Base-by-base conservation (phyloP, 2,329 filamentous ascomycete species). In the Neoscytalidium dimidiatum region DNA sequence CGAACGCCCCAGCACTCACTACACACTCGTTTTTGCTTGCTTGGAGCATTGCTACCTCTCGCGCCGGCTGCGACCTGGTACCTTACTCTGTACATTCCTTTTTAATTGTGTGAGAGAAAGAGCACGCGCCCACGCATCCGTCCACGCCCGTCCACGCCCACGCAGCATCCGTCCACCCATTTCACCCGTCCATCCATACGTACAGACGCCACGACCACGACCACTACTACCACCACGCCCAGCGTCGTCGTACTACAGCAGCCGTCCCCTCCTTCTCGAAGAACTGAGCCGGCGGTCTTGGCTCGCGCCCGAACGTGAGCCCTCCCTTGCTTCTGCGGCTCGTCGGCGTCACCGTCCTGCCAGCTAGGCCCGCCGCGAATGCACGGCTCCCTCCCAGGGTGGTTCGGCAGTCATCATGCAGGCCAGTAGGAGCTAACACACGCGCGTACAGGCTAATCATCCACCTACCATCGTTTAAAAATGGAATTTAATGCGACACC, bases 261-360 rank as follows among this genome's bases (percentile, higher is more conserved):
- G 44, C 44, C n/a, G n/a, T n/a, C n/a, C n/a, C n/a, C n/a, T n/a
- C n/a, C n/a, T n/a, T 21, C 38, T 13, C 14, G 90, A 93, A 84
- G 81, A 94, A 5, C 82, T 91, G 67, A 46, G 38, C 38, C 56
- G 41, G 23, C 23, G 26, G 21, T 41, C 60, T 62, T 62, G 48
- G 92, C 92, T 41, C 38, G 91, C 92, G 70, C 96, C 95, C 78
- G 92, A 94, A 85, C 70, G 85, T 49, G 6, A 41, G 48, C 78
- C 49, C 49, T 52, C 48, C 57, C 64, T 65, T 57, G 43, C 64
- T 48, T 57, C 53, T 62, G 23, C 53, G 57, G 17, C 31, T 62
- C 49, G 57, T 62, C 57, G 49, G 57, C 58, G 49, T 51, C 48
- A 60, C 57, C 58, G 26, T 51, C 23, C 28, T 31, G 8, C 51